These are phyloP conservation scores for Candida qinlingensis DNA, from an alignment of 805 yeast genomes.

Conservation along the genomic window DNA sequence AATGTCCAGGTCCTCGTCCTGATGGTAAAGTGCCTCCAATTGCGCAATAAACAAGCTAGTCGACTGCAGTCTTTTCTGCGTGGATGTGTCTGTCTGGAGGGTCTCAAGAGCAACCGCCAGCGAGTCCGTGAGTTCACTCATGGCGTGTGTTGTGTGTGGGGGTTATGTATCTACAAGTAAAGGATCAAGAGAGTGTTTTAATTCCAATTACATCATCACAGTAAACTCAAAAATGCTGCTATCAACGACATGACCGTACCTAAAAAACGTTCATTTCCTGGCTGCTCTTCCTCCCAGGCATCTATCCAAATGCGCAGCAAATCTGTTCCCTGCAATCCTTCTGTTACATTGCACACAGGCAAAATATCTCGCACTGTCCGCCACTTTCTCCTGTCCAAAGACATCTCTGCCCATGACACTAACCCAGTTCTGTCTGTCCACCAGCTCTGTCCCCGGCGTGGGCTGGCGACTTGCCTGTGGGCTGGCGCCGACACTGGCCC, in stretches of 20 bases:
- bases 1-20: background rate
- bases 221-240: no score
- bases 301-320: conserved; percentile 89
- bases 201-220: background rate
- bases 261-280: conserved; percentile 26
- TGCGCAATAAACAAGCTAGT: background rate
- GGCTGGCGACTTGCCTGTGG: conserved; percentile 8
- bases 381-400: conserved; percentile 44
- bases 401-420: conserved; percentile 32
- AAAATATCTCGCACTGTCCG: conserved; percentile 57
- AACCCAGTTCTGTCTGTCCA: conserved; percentile 15
- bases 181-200: no score
- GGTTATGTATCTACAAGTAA: no score
- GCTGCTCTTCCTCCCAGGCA: conserved; percentile 69
- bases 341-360: conserved; percentile 78
- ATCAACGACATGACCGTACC: no score
- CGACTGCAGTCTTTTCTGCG: background rate
- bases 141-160: background rate
- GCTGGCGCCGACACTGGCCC: background rate
- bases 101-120: background rate
- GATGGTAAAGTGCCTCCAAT: background rate
- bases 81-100: background rate
- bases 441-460: conserved; percentile 17
- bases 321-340: conserved; percentile 84
- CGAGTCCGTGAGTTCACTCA: conserved; percentile 2